phyloP scores from a whole-genome alignment of 2,329 filamentous ascomycete genomes.

The Pyricularia grisea region DNA sequence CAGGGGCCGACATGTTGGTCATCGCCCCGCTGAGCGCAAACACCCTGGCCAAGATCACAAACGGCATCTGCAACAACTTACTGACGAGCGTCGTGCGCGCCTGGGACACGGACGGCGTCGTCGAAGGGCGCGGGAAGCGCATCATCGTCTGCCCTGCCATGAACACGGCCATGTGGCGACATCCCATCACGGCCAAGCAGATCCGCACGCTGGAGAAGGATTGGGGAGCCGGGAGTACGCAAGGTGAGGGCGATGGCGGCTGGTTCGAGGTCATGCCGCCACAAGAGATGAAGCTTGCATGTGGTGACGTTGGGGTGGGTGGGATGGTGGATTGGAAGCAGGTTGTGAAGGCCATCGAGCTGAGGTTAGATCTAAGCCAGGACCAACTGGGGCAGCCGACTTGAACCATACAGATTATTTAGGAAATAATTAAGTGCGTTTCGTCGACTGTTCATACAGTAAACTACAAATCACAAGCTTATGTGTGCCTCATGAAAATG shows the following conservation, averaged over 20 bases:
- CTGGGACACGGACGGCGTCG: conserved; percentile 68
- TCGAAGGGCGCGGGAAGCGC: conserved; percentile 50
- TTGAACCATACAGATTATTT: neutral
- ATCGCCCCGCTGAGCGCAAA: conserved; percentile 80
- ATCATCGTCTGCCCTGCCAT: conserved; percentile 68
- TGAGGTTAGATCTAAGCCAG: conserved; percentile 26
- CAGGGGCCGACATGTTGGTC: conserved; percentile 66
- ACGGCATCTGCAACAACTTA: conserved; percentile 61
- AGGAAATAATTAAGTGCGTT: no score
- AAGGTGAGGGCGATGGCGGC: conserved; percentile 23
- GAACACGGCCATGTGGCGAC: conserved; percentile 86
- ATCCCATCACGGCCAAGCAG: conserved; percentile 71
- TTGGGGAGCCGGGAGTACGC: conserved; percentile 48
- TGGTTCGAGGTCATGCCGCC: conserved; percentile 68
- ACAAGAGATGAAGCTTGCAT: conserved; percentile 69
- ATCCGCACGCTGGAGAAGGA: conserved; percentile 60
- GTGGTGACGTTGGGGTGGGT: conserved; percentile 73
- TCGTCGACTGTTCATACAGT: no score
- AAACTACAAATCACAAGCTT: no score
- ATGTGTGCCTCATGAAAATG: neutral
- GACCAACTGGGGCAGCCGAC: neutral
- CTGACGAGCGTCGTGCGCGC: conserved; percentile 68
- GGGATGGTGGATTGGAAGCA: conserved; percentile 76
- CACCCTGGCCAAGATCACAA: conserved; percentile 71
- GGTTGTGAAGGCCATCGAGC: conserved; percentile 59